phyloP scores from a whole-genome alignment of 2,329 filamentous ascomycete species.

The Drechmeria coniospora region DNA sequence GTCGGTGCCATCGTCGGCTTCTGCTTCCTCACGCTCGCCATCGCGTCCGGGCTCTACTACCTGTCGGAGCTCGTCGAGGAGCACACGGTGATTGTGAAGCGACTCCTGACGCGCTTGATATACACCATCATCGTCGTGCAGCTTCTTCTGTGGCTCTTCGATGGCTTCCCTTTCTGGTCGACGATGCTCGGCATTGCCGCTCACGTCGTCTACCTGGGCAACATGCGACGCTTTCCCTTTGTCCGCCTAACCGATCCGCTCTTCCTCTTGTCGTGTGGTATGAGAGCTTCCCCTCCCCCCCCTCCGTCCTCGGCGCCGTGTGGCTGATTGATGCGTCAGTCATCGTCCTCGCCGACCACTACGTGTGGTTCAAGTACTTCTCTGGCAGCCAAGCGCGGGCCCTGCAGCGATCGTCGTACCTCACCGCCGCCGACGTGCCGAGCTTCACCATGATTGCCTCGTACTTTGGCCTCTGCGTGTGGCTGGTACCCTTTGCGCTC shows the following conservation, averaged over 20 bases:
- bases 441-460: constrained; percentile 89
- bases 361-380: constrained; percentile 92
- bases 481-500: constrained; percentile 87
- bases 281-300: constrained; percentile 11
- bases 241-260: constrained; percentile 80
- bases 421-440: constrained; percentile 50
- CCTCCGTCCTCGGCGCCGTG: background rate
- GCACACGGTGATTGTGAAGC: constrained; percentile 84
- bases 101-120: constrained; percentile 70
- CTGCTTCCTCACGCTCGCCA: constrained; percentile 83
- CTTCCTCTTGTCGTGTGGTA: constrained; percentile 72
- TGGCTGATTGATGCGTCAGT: constrained; percentile 27
- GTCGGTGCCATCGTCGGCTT: constrained; percentile 78
- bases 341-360: constrained; percentile 81
- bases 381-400: constrained; percentile 44
- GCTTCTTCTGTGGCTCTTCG: constrained; percentile 58
- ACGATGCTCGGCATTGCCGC: constrained; percentile 62
- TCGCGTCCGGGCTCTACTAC: constrained; percentile 97
- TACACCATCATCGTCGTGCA: constrained; percentile 68
- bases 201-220: constrained; percentile 77
- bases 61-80: constrained; percentile 96
- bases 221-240: constrained; percentile 58
- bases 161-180: constrained; percentile 68
- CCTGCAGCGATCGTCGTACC: constrained; percentile 44
- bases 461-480: constrained; percentile 92